Evolutionary conservation across 768 basidiomycete species (phyloP), one percentile per base, ranked within the genome.

Genomic region (Lactifluus echinatus): DNA sequence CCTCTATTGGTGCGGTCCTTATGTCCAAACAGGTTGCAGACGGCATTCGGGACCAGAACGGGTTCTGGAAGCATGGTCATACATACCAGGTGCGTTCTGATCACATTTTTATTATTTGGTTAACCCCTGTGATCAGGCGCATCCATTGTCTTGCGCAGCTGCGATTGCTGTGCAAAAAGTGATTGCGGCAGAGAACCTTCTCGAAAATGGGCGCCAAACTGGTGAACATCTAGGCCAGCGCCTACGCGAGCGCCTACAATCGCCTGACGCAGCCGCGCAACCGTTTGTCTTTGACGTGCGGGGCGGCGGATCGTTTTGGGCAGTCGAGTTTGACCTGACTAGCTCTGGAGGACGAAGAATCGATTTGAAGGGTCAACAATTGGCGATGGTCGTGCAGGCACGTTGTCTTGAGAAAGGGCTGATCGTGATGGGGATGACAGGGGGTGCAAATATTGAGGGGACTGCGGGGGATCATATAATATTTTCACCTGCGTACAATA

Each of bases 281-380:
- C 85, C 84, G 0, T 85, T 79, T 67, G 78, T 80, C 4, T 89
- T 85, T 65, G 89, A 92, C 67, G 80, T 92, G 57, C 84, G 93
- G 28, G 92, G 93, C 10, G 81, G 82, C 19, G 93, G 92, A 33
- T 78, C 83, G 28, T 90, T 93, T 73, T 92, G 87, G 86, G 85
- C 75, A 23, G 72, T 93, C 53, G 91, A 93, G 67, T 92, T 90
- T 60, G 87, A 91, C 63, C 82, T 87, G 60, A 74, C 75, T 4
- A 68, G 66, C 15, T 66, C 70, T 12, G 73, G 75, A 54, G 76
- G 73, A 10, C 56, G 69, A 36, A 68, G 68, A n/a, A 50, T 81
- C 17, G 73, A 82, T 57, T 76, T 87, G 57, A 74, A 75, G 62
- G 78, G 75, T 2, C 59, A 77, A 47, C 67, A 69, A 34, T 88